Conservation (phyloP, 2,329 filamentous ascomycete species). For the Corynespora cassiicola region DNA sequence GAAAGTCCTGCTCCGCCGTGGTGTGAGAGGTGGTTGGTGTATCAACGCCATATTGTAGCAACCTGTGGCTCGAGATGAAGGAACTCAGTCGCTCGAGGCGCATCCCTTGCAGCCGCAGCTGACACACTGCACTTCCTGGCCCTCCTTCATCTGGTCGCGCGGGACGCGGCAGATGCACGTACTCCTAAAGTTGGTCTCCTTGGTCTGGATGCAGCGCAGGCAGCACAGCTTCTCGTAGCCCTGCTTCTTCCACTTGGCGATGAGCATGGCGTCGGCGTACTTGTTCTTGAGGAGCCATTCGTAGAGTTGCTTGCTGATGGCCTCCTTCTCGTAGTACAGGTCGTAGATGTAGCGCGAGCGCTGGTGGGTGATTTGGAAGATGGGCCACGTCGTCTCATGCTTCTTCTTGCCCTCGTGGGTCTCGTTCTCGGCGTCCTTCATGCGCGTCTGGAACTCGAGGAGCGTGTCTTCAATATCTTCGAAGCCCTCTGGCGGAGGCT, state of each 20-base stretch:
- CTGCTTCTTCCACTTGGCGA: slow-evolving; percentile 99
- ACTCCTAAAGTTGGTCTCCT: slow-evolving; percentile 98
- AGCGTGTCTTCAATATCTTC: slow-evolving; percentile 87
- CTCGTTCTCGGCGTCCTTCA: slow-evolving; percentile 94
- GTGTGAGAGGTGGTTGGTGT: too few species aligned
- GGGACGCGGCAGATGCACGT: slow-evolving; percentile 98
- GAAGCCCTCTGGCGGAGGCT: slow-evolving; percentile 85
- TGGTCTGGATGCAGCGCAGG: slow-evolving; percentile 96
- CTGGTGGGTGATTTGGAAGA: slow-evolving; percentile 97
- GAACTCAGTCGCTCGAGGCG: slow-evolving; percentile 78
- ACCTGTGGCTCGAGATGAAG: too few species aligned
- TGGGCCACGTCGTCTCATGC: slow-evolving; percentile 93
- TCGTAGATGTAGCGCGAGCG: slow-evolving; percentile 94
- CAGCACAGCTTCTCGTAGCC: slow-evolving; percentile 99
- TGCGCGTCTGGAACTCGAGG: slow-evolving; percentile 85
- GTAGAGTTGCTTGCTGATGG: slow-evolving; percentile 89
- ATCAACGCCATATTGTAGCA: too few species aligned
- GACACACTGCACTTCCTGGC: slow-evolving; percentile 90
- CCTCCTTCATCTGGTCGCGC: slow-evolving; percentile 85
- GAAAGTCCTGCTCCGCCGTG: neutral
- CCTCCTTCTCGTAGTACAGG: slow-evolving; percentile 96
- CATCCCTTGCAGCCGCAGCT: slow-evolving; percentile 94
- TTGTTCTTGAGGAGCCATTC: slow-evolving; percentile 97
- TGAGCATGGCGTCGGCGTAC: slow-evolving; percentile 93
- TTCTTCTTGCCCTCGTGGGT: slow-evolving; percentile 80